Conservation (phyloP, 2,329 filamentous ascomycete species). For the Geosmithia morbida region DNA sequence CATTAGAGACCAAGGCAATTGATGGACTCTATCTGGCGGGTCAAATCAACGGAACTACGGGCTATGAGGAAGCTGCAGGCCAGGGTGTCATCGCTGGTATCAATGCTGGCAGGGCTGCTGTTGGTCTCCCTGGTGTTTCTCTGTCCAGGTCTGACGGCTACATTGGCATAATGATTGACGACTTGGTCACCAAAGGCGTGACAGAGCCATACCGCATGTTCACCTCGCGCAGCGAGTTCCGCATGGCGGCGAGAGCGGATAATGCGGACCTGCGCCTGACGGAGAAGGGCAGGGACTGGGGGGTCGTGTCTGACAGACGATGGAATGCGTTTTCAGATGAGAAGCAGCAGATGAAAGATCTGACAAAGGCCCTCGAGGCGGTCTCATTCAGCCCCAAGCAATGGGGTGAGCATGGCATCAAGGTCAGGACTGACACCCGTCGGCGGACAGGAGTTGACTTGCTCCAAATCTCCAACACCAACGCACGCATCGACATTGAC, state of each 20-base stretch:
- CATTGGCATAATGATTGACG: constrained; percentile 98
- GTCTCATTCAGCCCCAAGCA: constrained; percentile 43
- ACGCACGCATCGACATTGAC: constrained; percentile 25
- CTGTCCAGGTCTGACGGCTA: constrained; percentile 80
- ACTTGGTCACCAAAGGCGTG: constrained; percentile 91
- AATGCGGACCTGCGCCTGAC: constrained; percentile 88
- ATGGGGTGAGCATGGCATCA: constrained; percentile 61
- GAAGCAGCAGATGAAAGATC: constrained; percentile 49
- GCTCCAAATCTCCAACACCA: constrained; percentile 50
- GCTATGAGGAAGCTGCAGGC: constrained; percentile 92
- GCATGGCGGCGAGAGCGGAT: constrained; percentile 81
- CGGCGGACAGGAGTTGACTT: constrained; percentile 67
- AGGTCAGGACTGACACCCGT: constrained; percentile 48
- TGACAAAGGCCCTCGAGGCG: constrained; percentile 45
- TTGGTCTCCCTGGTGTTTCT: constrained; percentile 47
- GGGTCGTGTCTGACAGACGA: constrained; percentile 63
- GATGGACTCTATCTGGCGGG: constrained; percentile 80
- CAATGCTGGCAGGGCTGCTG: constrained; percentile 76
- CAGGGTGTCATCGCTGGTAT: constrained; percentile 88
- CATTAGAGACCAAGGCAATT: constrained; percentile 88
- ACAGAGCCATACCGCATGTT: constrained; percentile 98
- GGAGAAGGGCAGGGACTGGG: constrained; percentile 57
- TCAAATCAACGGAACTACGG: constrained; percentile 96
- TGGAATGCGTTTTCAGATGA: constrained; percentile 60
- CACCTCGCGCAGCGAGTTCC: constrained; percentile 87